phyloP scores from a whole-genome alignment of 768 basidiomycete genomes.

The Royoungia palumana region DNA sequence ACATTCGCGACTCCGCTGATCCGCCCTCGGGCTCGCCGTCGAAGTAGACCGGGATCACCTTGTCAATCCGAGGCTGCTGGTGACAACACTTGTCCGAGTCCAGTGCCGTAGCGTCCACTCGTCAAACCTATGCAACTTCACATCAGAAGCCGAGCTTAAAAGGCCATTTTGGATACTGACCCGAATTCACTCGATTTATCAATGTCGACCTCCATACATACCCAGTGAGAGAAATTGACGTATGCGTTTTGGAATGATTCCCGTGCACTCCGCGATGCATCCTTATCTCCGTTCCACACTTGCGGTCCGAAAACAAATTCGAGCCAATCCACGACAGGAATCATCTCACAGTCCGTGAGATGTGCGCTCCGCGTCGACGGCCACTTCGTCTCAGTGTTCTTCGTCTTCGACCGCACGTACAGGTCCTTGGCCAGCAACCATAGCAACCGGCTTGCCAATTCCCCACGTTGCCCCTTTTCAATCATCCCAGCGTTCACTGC shows the following conservation, averaged over 20 bases:
- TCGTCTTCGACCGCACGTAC: background rate
- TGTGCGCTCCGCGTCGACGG: background rate
- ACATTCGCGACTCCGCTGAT: too few relatives aligned
- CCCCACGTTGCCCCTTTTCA: background rate
- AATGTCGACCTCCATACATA: background rate
- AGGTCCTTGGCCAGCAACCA: background rate
- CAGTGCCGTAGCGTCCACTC: too few relatives aligned
- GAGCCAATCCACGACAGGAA: background rate
- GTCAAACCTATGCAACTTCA: too few relatives aligned
- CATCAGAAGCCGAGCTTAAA: too few relatives aligned
- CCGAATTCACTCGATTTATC: too few relatives aligned
- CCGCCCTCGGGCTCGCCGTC: too few relatives aligned
- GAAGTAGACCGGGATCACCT: too few relatives aligned
- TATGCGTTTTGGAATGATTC: background rate
- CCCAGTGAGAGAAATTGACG: background rate
- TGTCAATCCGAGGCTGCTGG: too few relatives aligned
- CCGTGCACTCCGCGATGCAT: background rate
- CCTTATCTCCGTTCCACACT: background rate
- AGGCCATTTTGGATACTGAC: too few relatives aligned
- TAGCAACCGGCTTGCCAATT: background rate
- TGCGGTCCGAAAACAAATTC: background rate
- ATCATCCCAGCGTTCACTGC: background rate
- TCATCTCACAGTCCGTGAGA: slow-evolving; percentile 5
- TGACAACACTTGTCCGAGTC: too few relatives aligned
- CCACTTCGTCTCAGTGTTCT: background rate